phyloP scores from a whole-genome alignment of 352 stramenopile genomes.

The Phytophthora pinifolia region DNA sequence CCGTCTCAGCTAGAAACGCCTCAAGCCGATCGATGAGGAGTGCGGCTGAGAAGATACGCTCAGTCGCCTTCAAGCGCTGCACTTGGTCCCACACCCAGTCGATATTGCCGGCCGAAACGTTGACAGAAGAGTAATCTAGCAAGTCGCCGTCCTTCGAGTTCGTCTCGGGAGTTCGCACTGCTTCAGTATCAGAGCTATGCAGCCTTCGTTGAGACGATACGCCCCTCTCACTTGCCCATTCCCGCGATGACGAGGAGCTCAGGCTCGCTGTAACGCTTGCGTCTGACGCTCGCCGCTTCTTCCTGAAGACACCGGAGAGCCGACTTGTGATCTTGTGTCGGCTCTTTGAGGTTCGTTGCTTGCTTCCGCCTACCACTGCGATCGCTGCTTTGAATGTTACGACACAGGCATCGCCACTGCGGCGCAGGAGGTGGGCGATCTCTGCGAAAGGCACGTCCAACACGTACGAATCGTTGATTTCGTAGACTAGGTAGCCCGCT shows the following conservation, averaged over 20 bases:
- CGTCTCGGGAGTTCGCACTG: not conserved
- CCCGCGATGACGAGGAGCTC: slow-evolving; percentile 22
- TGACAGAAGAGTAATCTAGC: slow-evolving; percentile 55
- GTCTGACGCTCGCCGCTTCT: slow-evolving; percentile 22
- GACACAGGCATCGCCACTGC: slow-evolving; percentile 42
- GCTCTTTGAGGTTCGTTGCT: slow-evolving; percentile 11
- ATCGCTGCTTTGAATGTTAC: slow-evolving; percentile 66
- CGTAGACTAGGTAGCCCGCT: slow-evolving; percentile 59
- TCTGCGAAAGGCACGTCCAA: slow-evolving; percentile 57
- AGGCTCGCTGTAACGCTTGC: slow-evolving; percentile 26
- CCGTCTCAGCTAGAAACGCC: slow-evolving; percentile 38
- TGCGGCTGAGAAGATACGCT: slow-evolving; percentile 73
- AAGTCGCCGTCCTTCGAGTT: slow-evolving; percentile 26
- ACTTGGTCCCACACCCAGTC: slow-evolving; percentile 77
- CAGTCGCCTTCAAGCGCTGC: slow-evolving; percentile 59
- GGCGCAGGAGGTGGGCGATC: slow-evolving; percentile 55
- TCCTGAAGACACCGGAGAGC: slow-evolving; percentile 51
- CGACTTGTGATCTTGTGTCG: slow-evolving; percentile 41
- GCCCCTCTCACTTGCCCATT: slow-evolving; percentile 16
- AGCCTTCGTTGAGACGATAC: slow-evolving; percentile 10
- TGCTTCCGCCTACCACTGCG: slow-evolving; percentile 34
- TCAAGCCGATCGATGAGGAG: slow-evolving; percentile 73
- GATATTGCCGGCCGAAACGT: slow-evolving; percentile 49
- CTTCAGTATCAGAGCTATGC: slow-evolving; percentile 9
- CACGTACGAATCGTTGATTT: slow-evolving; percentile 66